These are phyloP conservation scores for Dactylis glomerata DNA, from an alignment of 176 grass and related monocot species.

Conservation along the genomic window DNA sequence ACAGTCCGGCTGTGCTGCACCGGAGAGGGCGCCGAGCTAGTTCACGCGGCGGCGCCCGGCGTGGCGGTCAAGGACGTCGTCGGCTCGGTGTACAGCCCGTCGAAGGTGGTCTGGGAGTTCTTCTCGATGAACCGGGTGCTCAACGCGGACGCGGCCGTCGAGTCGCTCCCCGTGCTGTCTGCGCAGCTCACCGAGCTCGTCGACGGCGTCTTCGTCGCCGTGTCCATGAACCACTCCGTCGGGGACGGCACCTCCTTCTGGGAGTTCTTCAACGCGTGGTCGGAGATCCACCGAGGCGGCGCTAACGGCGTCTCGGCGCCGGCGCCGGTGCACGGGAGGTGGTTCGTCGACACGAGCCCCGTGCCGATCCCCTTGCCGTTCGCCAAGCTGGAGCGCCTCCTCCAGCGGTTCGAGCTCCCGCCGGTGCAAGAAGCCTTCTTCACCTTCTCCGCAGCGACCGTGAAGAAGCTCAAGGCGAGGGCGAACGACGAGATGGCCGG, in stretches of 20 bases:
- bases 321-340: background rate
- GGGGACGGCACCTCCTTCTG: background rate
- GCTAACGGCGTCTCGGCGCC: background rate
- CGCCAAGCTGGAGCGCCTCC: background rate
- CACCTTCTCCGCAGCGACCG: slow-evolving; percentile 25
- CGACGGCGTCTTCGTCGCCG: background rate
- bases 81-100: background rate
- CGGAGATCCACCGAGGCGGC: slow-evolving; percentile 11
- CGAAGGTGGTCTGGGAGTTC: background rate
- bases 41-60: background rate
- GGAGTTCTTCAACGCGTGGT: slow-evolving; percentile 1
- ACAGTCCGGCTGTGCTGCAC: background rate
- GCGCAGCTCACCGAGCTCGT: slow-evolving; percentile 2
- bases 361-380: slow-evolving; percentile 24
- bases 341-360: slow-evolving; percentile 22
- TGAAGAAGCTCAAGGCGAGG: slow-evolving; percentile 21
- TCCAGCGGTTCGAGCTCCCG: background rate
- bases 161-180: background rate
- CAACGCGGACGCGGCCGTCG: background rate
- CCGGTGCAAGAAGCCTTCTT: slow-evolving; percentile 28
- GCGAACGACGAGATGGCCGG: slow-evolving; percentile 38
- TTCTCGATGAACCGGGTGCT: background rate
- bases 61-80: background rate
- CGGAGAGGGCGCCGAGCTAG: background rate
- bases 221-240: background rate